Evolutionary conservation across 2,329 filamentous ascomycete species (phyloP).

Genomic region (Camptophora hylomeconis): DNA sequence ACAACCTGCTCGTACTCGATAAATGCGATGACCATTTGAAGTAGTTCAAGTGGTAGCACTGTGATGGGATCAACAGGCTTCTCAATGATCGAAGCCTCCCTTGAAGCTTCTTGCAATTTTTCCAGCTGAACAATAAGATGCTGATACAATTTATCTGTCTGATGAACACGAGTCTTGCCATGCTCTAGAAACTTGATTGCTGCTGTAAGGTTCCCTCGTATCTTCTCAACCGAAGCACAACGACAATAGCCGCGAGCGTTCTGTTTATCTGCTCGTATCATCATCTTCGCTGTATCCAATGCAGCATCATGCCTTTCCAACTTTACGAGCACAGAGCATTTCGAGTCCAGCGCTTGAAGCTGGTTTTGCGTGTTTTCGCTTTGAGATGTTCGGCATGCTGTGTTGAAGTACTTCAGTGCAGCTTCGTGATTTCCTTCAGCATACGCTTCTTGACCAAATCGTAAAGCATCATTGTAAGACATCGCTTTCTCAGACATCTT

Average conservation of each 20-base stretch:
- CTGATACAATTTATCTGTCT: slow-evolving; percentile 18
- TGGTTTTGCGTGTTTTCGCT: slow-evolving; percentile 5
- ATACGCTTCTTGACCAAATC: no score
- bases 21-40: slow-evolving; percentile 36
- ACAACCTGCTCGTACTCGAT: slow-evolving; percentile 40
- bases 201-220: slow-evolving; percentile 37
- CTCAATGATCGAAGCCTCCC: slow-evolving; percentile 17
- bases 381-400: slow-evolving; percentile 5
- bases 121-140: slow-evolving; percentile 7
- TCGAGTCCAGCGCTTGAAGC: slow-evolving; percentile 25
- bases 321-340: slow-evolving; percentile 28
- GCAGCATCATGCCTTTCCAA: slow-evolving; percentile 37
- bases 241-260: slow-evolving; percentile 47
- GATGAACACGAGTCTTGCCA: slow-evolving; percentile 40
- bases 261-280: slow-evolving; percentile 38
- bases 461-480: no score
- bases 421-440: no score
- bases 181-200: slow-evolving; percentile 45
- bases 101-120: slow-evolving; percentile 34
- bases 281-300: slow-evolving; percentile 42
- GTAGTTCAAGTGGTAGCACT: slow-evolving; percentile 41
- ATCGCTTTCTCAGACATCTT: no score
- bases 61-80: slow-evolving; percentile 36
- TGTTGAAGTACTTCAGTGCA: slow-evolving; percentile 4
- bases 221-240: slow-evolving; percentile 33